Percentiles rank a stretch among this genome's conserved stretches.
phyloP scores from a whole-genome alignment of 768 basidiomycete species.

The Trametes maxima region DNA sequence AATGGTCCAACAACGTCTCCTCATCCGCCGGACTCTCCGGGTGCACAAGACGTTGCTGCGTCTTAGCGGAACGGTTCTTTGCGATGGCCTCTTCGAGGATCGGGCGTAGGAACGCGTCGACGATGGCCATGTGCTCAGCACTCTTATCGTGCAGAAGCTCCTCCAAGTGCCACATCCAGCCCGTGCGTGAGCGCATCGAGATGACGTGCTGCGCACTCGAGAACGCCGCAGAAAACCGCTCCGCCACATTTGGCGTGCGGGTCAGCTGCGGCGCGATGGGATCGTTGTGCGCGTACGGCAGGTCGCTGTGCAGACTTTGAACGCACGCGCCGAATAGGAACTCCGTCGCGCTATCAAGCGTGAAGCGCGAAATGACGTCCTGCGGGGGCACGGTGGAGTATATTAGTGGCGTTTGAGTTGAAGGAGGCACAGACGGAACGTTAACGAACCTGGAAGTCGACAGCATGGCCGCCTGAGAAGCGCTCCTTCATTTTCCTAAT shows the following conservation, averaged over 20 bases:
- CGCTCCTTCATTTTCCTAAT: slow-evolving; percentile 33
- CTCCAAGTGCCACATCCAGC: slow-evolving; percentile 43
- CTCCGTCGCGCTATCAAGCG: slow-evolving; percentile 55
- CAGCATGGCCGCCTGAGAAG: slow-evolving; percentile 29
- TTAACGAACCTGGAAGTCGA: slow-evolving; percentile 34
- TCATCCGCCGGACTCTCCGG: slow-evolving; percentile 28
- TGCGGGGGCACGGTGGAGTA: slow-evolving; percentile 24
- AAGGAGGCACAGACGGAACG: no score
- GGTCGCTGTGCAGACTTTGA: slow-evolving; percentile 37
- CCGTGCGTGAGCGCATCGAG: slow-evolving; percentile 32
- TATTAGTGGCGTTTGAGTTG: neutral
- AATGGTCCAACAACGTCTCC: slow-evolving; percentile 46
- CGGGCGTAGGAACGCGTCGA: slow-evolving; percentile 43
- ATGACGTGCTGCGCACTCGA: slow-evolving; percentile 36
- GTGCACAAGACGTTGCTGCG: slow-evolving; percentile 1
- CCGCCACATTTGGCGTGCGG: slow-evolving; percentile 9
- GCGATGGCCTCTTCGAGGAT: slow-evolving; percentile 37
- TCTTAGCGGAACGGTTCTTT: slow-evolving; percentile 8
- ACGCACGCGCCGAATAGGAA: slow-evolving; percentile 53
- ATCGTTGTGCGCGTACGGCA: slow-evolving; percentile 11
- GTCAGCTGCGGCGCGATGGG: neutral
- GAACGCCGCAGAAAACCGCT: slow-evolving; percentile 32
- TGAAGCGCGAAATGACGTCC: slow-evolving; percentile 50
- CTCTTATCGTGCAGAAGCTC: slow-evolving; percentile 41
- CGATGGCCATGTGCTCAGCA: slow-evolving; percentile 39